phyloP scores from a whole-genome alignment of 2,329 filamentous ascomycete species.

The Aureobasidium melanogenum region DNA sequence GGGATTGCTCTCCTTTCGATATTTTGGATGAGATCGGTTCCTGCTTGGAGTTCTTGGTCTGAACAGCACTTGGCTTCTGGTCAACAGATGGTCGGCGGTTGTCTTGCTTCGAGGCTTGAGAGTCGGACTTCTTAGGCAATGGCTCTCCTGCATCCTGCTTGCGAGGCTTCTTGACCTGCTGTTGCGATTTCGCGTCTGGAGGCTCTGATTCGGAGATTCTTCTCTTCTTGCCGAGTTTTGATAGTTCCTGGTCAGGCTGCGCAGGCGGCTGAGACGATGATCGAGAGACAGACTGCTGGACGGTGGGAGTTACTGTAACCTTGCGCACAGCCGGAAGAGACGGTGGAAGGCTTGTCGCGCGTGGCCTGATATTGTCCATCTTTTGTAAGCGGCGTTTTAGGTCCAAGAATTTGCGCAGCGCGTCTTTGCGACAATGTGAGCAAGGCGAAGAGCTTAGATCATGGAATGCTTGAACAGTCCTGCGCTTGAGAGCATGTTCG shows the following conservation, averaged over 20 bases:
- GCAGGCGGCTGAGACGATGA: neutral
- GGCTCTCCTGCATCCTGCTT: neutral
- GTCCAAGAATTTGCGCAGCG: conserved; percentile 1
- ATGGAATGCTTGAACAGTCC: neutral
- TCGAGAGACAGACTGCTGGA: neutral
- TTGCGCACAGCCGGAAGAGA: neutral
- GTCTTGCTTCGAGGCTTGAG: neutral
- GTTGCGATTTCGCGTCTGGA: neutral
- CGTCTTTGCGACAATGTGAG: conserved; percentile 4
- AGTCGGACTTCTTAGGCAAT: neutral
- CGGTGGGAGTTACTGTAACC: neutral
- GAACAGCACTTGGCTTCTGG: neutral
- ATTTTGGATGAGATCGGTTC: neutral
- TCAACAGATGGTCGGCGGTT: neutral
- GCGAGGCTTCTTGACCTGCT: neutral
- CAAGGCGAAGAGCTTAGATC: conserved; percentile 8
- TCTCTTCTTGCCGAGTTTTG: conserved; percentile 12
- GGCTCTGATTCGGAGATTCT: conserved; percentile 15
- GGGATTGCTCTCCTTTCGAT: neutral
- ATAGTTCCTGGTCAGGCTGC: neutral
- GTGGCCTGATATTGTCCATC: neutral
- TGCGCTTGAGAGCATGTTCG: neutral
- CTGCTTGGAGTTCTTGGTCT: neutral
- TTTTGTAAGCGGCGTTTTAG: neutral
- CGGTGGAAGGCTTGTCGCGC: conserved; percentile 1